Percentiles rank a stretch among this genome's conserved stretches.
These are phyloP conservation scores for Chrysanthemum lavandulifolium DNA, from an alignment of 129 eudicot species.

Conservation along the genomic window DNA sequence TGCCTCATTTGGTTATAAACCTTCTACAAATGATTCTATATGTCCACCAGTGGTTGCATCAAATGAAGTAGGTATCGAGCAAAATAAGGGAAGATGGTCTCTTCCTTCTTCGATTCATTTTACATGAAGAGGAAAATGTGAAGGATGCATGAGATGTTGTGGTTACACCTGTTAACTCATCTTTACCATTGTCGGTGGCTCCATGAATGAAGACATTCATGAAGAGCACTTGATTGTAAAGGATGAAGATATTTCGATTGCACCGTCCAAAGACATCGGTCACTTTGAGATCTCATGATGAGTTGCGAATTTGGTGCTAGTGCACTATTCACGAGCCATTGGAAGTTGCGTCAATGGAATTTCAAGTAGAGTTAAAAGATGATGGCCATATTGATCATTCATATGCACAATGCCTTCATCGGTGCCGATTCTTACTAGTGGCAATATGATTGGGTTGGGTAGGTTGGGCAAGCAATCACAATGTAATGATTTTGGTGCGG, in stretches of 20 bases:
- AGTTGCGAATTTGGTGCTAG: slow-evolving; percentile 12
- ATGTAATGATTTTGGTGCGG: background rate
- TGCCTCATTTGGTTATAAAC: background rate
- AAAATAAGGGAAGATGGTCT: background rate
- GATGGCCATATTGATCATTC: slow-evolving; percentile 16
- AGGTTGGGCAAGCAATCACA: background rate
- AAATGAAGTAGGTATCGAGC: slow-evolving; percentile 7
- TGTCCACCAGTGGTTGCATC: background rate
- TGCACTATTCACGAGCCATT: slow-evolving; percentile 28
- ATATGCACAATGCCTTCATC: slow-evolving; percentile 23
- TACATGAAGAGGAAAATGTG: slow-evolving; percentile 30
- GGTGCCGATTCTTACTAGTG: slow-evolving; percentile 39
- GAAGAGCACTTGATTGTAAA: slow-evolving; percentile 4
- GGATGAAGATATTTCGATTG: slow-evolving; percentile 21
- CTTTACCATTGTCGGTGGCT: slow-evolving; percentile 20
- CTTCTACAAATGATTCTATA: background rate
- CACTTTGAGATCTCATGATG: slow-evolving; percentile 26
- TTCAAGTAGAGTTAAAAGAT: slow-evolving; percentile 26
- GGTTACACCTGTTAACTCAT: slow-evolving; percentile 11
- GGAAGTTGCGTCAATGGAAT: slow-evolving; percentile 28
- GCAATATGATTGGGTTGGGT: background rate
- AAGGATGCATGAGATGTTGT: slow-evolving; percentile 19
- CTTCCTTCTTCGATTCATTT: slow-evolving; percentile 22
- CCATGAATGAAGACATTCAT: slow-evolving; percentile 20
- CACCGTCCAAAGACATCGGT: slow-evolving; percentile 11